A percentile compares a stretch with the other conserved stretches of the same genome.
Conservation (phyloP, 108 stramenopile species). For the Bacterosira constricta region DNA sequence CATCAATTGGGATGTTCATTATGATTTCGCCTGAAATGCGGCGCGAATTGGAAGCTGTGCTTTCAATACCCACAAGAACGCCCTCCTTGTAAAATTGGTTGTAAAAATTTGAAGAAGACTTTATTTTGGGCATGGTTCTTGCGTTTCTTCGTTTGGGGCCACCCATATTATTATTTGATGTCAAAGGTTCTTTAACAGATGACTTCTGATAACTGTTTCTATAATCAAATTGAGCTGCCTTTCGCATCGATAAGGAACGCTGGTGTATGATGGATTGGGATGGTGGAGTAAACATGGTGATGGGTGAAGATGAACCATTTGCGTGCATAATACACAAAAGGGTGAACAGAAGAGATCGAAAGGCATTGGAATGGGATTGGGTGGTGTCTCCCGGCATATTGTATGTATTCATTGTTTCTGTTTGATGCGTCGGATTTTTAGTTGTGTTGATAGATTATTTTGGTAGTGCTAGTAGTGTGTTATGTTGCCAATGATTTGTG, state of each 20-base stretch:
- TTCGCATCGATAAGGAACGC: neutral
- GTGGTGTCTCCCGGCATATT: too few species aligned
- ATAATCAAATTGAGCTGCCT: neutral
- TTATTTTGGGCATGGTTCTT: constrained; percentile 2
- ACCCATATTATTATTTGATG: neutral
- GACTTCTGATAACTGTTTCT: neutral
- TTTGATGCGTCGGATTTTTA: too few species aligned
- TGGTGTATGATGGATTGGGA: neutral
- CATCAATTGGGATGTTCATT: constrained; percentile 63
- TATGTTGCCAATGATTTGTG: too few species aligned
- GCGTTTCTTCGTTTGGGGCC: neutral
- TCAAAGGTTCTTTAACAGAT: neutral
- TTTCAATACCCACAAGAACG: constrained; percentile 81
- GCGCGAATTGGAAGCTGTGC: constrained; percentile 81
- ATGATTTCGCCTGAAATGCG: constrained; percentile 83
- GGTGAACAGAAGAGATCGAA: too few species aligned
- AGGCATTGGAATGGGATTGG: too few species aligned
- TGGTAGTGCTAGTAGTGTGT: too few species aligned
- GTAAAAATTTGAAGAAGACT: constrained; percentile 9
- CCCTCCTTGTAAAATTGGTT: constrained; percentile 31
- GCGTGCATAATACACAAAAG: too few species aligned
- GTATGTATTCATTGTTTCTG: too few species aligned
- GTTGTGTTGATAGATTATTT: too few species aligned
- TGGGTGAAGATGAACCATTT: too few species aligned
- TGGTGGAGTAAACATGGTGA: constrained; percentile 9